Conservation (phyloP, 352 stramenopile species). For the Phytopythium aichiense region DNA sequence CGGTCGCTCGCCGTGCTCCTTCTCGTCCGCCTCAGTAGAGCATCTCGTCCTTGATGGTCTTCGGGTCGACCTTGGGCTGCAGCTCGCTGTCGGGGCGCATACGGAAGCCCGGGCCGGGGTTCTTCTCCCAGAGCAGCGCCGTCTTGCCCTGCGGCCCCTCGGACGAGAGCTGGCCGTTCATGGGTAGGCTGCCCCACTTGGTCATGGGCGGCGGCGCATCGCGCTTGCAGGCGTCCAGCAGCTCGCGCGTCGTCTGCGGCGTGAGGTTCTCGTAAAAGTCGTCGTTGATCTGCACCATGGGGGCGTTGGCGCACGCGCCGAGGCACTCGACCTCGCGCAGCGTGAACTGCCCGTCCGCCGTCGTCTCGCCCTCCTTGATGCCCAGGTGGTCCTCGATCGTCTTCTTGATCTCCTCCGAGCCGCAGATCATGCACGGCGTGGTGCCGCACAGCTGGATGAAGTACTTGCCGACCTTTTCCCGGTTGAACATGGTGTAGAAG, state of each 20-base stretch:
- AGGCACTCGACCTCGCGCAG: constrained; percentile 99
- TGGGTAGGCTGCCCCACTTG: constrained; percentile 98
- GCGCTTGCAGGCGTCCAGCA: constrained; percentile 96
- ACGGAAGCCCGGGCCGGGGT: constrained; percentile 80
- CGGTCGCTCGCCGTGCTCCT: too few species aligned
- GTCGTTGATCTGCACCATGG: constrained; percentile 99
- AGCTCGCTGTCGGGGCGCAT: constrained; percentile 91
- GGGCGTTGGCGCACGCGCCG: constrained; percentile 98
- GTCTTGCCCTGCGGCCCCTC: constrained; percentile 97
- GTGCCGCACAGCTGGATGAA: constrained; percentile 98
- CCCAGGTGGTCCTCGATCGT: constrained; percentile 97
- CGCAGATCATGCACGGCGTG: constrained; percentile 99
- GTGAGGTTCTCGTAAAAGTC: constrained; percentile 99
- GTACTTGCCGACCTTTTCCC: constrained; percentile 94
- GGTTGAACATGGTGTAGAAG: constrained; percentile 99
- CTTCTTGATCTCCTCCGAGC: constrained; percentile 98
- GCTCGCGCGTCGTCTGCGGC: constrained; percentile 94
- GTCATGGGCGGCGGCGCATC: constrained; percentile 92
- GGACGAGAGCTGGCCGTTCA: constrained; percentile 99
- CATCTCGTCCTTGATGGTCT: constrained; percentile 89
- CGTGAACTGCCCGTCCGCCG: constrained; percentile 84
- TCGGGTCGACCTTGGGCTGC: constrained; percentile 93
- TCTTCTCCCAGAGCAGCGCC: constrained; percentile 85
- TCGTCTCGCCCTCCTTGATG: constrained; percentile 95
- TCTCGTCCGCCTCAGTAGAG: constrained; percentile 56